These are phyloP conservation scores for Aspergillus udagawae DNA, from an alignment of 2,329 filamentous ascomycete genomes.

Conservation along the genomic window DNA sequence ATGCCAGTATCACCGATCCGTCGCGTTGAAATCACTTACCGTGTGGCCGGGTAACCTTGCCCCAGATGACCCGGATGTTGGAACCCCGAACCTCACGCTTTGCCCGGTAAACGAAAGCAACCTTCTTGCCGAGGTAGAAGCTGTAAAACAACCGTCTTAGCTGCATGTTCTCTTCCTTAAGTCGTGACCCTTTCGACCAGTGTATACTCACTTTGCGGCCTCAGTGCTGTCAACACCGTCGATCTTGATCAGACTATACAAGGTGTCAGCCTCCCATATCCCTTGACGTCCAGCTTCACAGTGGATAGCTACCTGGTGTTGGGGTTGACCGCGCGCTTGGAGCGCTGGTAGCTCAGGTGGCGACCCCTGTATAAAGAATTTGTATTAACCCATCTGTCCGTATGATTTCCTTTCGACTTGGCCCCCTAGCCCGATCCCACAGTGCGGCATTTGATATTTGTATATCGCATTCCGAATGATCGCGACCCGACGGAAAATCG, in stretches of 20 bases:
- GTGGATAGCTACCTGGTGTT: constrained; percentile 58
- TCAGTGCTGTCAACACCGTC: constrained; percentile 92
- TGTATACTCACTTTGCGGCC: constrained; percentile 67
- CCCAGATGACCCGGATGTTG: constrained; percentile 99
- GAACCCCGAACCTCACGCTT: constrained; percentile 92
- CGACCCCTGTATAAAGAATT: constrained; percentile 66
- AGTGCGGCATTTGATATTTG: constrained; percentile 1
- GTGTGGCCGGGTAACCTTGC: constrained; percentile 94
- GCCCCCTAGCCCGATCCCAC: constrained; percentile 8
- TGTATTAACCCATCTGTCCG: constrained; percentile 32
- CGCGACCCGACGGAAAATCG: constrained; percentile 15
- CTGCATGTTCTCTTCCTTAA: constrained; percentile 3
- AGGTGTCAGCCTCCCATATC: constrained; percentile 22
- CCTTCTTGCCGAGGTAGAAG: constrained; percentile 99
- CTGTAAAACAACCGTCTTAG: constrained; percentile 30
- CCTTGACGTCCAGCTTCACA: constrained; percentile 3
- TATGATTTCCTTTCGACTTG: constrained; percentile 6
- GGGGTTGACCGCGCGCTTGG: constrained; percentile 86
- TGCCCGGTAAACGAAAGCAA: constrained; percentile 97
- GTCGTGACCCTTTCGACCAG: not conserved
- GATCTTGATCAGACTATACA: constrained; percentile 82
- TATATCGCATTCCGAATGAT: constrained; percentile 12
- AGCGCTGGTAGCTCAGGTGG: constrained; percentile 96
- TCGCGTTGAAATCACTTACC: constrained; percentile 54
- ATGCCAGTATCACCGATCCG: not conserved